phyloP scores from a whole-genome alignment of 2,329 filamentous ascomycete species.

The Cryphonectria carpinicola region DNA sequence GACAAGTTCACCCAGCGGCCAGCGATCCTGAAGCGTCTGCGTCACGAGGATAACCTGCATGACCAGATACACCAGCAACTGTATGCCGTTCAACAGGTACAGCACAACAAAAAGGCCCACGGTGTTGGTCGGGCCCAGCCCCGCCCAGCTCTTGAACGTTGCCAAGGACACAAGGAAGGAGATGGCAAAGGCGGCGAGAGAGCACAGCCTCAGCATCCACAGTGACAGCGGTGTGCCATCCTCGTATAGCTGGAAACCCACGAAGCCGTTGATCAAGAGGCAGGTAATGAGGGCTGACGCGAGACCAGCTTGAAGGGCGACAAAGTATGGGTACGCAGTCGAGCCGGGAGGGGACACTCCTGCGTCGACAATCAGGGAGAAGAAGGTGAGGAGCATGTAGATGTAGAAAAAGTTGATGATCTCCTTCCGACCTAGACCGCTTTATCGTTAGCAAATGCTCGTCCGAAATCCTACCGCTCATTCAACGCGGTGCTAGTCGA shows the following conservation, averaged over 20 bases:
- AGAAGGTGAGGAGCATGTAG: conserved; percentile 87
- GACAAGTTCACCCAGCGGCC: conserved; percentile 89
- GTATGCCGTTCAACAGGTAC: conserved; percentile 88
- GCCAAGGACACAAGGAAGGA: conserved; percentile 85
- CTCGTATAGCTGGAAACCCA: conserved; percentile 97
- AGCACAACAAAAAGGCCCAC: conserved; percentile 88
- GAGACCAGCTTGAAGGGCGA: conserved; percentile 83
- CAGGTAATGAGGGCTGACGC: conserved; percentile 85
- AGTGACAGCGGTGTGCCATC: conserved; percentile 92
- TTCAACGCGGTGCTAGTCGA: too few species aligned
- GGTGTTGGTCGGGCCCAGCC: conserved; percentile 82
- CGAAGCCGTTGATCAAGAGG: conserved; percentile 94
- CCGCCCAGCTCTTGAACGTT: conserved; percentile 92
- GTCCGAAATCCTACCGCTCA: not conserved
- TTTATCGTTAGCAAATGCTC: conserved; percentile 20
- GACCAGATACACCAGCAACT: conserved; percentile 80
- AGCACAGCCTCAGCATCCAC: conserved; percentile 85
- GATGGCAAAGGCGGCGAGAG: conserved; percentile 80
- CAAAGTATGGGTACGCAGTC: conserved; percentile 85
- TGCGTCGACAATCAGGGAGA: conserved; percentile 88
- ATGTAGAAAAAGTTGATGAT: conserved; percentile 94
- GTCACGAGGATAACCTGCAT: conserved; percentile 89
- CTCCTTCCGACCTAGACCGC: conserved; percentile 60
- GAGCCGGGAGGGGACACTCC: conserved; percentile 88
- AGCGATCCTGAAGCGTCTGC: conserved; percentile 90